Evolutionary conservation across 306 rosid species (phyloP).

Genomic region (Sophora flavescens): DNA sequence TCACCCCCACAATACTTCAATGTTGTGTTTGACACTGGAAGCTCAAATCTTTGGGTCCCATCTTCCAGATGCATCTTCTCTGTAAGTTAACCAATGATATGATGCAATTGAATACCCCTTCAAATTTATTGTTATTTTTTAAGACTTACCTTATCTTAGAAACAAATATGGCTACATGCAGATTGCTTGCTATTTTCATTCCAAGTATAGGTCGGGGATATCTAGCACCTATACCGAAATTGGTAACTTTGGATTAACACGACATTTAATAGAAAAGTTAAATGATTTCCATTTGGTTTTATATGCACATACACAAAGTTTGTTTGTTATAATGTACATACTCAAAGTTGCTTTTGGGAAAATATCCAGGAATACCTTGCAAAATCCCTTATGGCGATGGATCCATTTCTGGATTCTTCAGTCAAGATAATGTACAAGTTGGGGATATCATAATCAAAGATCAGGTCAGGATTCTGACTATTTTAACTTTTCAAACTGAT

Average conservation of each 20-base stretch:
- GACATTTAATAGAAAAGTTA: neutral
- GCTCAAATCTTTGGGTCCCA: slow-evolving; percentile 86
- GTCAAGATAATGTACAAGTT: slow-evolving; percentile 57
- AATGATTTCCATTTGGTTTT: slow-evolving; percentile 21
- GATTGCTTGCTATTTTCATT: slow-evolving; percentile 63
- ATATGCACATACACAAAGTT: neutral
- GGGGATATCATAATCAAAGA: slow-evolving; percentile 54
- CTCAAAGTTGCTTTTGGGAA: slow-evolving; percentile 38
- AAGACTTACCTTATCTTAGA: slow-evolving; percentile 17
- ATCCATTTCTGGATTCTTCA: slow-evolving; percentile 57
- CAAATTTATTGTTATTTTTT: neutral
- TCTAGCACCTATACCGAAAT: slow-evolving; percentile 56
- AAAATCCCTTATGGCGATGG: slow-evolving; percentile 55
- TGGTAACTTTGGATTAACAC: slow-evolving; percentile 47
- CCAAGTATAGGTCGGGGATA: slow-evolving; percentile 52
- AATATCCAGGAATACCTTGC: slow-evolving; percentile 51
- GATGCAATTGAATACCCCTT: neutral
- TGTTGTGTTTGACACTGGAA: slow-evolving; percentile 85
- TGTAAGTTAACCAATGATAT: slow-evolving; percentile 53
- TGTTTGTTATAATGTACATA: slow-evolving; percentile 17
- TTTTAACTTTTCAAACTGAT: slow-evolving; percentile 17
- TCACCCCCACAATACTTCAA: slow-evolving; percentile 70
- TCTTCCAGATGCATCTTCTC: slow-evolving; percentile 77
- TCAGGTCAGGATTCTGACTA: slow-evolving; percentile 47
- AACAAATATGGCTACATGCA: slow-evolving; percentile 46